A percentile compares a stretch with the other conserved stretches of the same genome.
phyloP scores from a whole-genome alignment of 768 basidiomycete species.

The Coprinellus aureogranulatus region DNA sequence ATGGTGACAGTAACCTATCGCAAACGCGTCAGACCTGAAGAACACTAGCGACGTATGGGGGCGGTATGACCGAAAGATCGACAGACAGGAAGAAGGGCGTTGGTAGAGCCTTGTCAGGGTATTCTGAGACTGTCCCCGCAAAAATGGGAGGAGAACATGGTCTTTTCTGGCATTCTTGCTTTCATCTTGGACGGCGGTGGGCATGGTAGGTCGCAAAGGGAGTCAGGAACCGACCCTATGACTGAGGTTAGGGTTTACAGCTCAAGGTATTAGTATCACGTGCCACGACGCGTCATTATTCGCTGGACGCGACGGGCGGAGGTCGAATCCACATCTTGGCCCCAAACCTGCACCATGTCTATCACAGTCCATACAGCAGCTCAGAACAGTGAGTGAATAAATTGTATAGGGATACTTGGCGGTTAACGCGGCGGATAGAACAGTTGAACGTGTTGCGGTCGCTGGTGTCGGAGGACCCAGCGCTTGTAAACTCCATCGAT shows the following conservation, averaged over 20 bases:
- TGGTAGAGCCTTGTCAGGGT: constrained; percentile 78
- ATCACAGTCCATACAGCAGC: constrained; percentile 64
- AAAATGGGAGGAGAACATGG: constrained; percentile 75
- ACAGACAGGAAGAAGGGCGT: constrained; percentile 83
- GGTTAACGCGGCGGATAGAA: constrained; percentile 37
- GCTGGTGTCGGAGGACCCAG: constrained; percentile 60
- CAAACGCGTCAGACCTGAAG: constrained; percentile 18
- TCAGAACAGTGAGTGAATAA: constrained; percentile 64
- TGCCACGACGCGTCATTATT: constrained; percentile 14
- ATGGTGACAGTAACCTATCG: constrained; percentile 65
- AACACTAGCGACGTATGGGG: constrained; percentile 9
- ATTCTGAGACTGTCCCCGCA: constrained; percentile 77
- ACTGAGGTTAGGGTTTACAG: neutral
- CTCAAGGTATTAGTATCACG: constrained; percentile 8
- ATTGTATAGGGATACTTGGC: too few relatives aligned
- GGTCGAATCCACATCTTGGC: neutral
- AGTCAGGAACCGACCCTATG: neutral
- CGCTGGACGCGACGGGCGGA: too few relatives aligned
- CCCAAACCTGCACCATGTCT: constrained; percentile 33
- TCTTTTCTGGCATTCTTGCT: constrained; percentile 33
- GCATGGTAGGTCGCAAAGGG: constrained; percentile 16
- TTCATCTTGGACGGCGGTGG: constrained; percentile 25
- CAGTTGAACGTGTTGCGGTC: constrained; percentile 70
- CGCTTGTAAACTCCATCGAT: constrained; percentile 60
- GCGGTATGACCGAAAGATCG: constrained; percentile 73